Conservation (phyloP, 495 filamentous ascomycete species). For the Penicillium robsamsonii region DNA sequence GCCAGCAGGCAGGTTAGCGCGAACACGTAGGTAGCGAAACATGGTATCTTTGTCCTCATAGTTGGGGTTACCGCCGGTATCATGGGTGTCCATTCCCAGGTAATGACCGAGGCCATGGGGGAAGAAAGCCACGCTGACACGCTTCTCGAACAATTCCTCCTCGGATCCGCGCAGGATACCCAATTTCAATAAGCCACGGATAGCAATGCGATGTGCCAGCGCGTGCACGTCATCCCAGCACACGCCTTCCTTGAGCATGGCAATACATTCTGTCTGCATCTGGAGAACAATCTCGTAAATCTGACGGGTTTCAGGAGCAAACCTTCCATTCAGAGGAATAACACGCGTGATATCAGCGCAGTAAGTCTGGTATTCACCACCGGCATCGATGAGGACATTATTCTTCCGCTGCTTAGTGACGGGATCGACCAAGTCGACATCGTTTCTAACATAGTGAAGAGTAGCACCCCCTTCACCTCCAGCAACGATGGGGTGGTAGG, state of each 20-base stretch:
- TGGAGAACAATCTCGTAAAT: conserved; percentile 84
- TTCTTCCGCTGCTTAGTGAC: conserved; percentile 55
- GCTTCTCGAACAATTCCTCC: conserved; percentile 68
- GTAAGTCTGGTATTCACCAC: conserved; percentile 76
- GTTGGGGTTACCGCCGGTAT: conserved; percentile 83
- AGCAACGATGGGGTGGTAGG: conserved; percentile 84
- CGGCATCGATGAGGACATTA: conserved; percentile 80
- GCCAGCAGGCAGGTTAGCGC: conserved; percentile 69
- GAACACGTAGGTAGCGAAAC: conserved; percentile 82
- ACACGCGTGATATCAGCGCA: conserved; percentile 87
- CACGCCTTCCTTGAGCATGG: conserved; percentile 68
- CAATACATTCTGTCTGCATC: conserved; percentile 81
- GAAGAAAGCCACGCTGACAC: conserved; percentile 84
- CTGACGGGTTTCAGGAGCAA: conserved; percentile 64
- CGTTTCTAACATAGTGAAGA: conserved; percentile 82
- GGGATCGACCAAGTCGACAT: conserved; percentile 53
- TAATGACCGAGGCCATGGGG: conserved; percentile 92
- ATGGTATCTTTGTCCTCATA: conserved; percentile 80
- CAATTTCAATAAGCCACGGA: conserved; percentile 70
- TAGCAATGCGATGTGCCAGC: conserved; percentile 76
- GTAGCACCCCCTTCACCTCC: conserved; percentile 74
- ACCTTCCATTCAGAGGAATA: conserved; percentile 77
- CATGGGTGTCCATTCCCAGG: conserved; percentile 92
- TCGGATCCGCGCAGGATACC: conserved; percentile 68
- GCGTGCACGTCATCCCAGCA: conserved; percentile 84